Conservation (phyloP, 768 basidiomycete genomes). For the Pulveroboletus sp. region DNA sequence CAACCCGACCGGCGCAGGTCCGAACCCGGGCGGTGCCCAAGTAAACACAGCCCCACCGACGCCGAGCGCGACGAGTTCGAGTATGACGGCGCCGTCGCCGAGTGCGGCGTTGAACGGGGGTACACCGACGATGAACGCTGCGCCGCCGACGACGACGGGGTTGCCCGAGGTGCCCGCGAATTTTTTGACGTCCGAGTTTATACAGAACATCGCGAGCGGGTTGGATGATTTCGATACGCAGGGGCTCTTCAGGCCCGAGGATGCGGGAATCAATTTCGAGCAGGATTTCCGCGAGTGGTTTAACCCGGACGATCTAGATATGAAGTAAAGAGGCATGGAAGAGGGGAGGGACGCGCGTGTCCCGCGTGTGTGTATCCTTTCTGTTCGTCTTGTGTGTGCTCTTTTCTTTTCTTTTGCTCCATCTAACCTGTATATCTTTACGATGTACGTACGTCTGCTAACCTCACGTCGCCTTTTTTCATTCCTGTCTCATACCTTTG, state of each 20-base stretch:
- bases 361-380: no score
- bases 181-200: constrained; percentile 38
- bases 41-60: constrained; percentile 37
- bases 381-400: no score
- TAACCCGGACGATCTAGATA: constrained; percentile 45
- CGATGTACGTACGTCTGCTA: constrained; percentile 17
- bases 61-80: constrained; percentile 31
- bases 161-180: constrained; percentile 25
- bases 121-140: constrained; percentile 29
- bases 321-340: constrained; percentile 16
- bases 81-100: constrained; percentile 38
- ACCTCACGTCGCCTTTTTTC: constrained; percentile 1
- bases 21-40: constrained; percentile 17
- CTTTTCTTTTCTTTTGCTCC: constrained; percentile 2
- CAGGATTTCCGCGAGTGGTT: constrained; percentile 78
- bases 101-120: constrained; percentile 32
- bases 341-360: background rate
- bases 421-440: constrained; percentile 11
- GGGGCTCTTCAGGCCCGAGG: constrained; percentile 41
- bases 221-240: constrained; percentile 38
- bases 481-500: constrained; percentile 1
- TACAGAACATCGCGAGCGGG: constrained; percentile 38
- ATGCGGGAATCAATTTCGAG: constrained; percentile 57
- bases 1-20: constrained; percentile 25
- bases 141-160: constrained; percentile 22